Percentiles rank a stretch among this genome's conserved stretches.
Conservation (phyloP, 352 stramenopile species). For the Globisporangium spiculum region DNA sequence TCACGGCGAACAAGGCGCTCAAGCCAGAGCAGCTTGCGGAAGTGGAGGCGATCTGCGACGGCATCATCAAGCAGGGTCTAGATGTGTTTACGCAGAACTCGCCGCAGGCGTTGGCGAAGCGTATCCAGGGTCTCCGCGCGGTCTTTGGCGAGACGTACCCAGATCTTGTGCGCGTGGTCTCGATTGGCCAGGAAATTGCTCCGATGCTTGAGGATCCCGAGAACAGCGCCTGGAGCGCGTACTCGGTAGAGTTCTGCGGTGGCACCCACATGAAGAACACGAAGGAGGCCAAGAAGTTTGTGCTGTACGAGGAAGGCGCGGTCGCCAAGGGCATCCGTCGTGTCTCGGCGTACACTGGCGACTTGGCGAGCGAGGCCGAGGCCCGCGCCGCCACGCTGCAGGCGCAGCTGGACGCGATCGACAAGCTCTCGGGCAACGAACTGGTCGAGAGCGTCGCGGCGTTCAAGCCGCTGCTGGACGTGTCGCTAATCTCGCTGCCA, state of each 20-base stretch:
- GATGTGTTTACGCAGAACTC: conserved; percentile 92
- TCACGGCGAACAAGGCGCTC: conserved; percentile 96
- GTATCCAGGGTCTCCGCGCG: conserved; percentile 95
- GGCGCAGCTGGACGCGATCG: conserved; percentile 69
- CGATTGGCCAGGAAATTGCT: conserved; percentile 86
- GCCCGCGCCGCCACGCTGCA: conserved; percentile 80
- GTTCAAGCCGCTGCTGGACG: conserved; percentile 89
- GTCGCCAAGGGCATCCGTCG: conserved; percentile 97
- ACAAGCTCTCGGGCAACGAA: conserved; percentile 63
- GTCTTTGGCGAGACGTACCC: conserved; percentile 99
- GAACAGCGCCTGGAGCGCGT: conserved; percentile 88
- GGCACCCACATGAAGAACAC: conserved; percentile 98
- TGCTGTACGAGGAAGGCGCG: conserved; percentile 95
- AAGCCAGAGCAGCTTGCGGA: conserved; percentile 86
- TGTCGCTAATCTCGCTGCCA: conserved; percentile 87
- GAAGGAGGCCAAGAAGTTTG: conserved; percentile 94
- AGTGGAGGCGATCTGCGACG: conserved; percentile 86
- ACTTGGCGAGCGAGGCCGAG: conserved; percentile 85
- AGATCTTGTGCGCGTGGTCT: conserved; percentile 97
- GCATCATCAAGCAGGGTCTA: conserved; percentile 88
- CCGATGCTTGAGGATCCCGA: conserved; percentile 83
- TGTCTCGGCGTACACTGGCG: conserved; percentile 93
- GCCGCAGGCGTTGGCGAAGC: conserved; percentile 91
- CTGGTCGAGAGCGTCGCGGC: conserved; percentile 88
- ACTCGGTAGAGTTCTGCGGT: conserved; percentile 99